A percentile compares a stretch with the other conserved stretches of the same genome.
Conservation (phyloP, 345 rosid species). For the Eucalyptus shirleyi region DNA sequence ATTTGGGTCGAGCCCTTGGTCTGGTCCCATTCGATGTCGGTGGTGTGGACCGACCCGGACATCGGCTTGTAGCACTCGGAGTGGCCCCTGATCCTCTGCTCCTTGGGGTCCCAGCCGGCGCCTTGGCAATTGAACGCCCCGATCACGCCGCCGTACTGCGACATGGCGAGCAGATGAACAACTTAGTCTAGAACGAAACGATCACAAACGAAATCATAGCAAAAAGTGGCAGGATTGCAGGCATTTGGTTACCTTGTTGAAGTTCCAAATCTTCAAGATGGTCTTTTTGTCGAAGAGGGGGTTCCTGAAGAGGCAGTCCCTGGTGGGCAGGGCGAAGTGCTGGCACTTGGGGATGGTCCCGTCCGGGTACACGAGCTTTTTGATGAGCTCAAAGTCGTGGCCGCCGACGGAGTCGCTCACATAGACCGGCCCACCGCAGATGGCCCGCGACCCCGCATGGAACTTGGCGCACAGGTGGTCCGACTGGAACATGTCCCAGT, state of each 20-base stretch:
- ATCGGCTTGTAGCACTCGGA: conserved; percentile 58
- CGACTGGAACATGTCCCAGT: conserved; percentile 98
- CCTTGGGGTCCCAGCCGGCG: conserved; percentile 73
- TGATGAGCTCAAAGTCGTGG: conserved; percentile 68
- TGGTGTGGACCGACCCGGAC: conserved; percentile 35
- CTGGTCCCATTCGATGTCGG: conserved; percentile 85
- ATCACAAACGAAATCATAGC: neutral
- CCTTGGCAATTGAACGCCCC: conserved; percentile 98
- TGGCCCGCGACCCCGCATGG: conserved; percentile 81
- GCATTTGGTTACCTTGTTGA: conserved; percentile 50
- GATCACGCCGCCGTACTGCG: conserved; percentile 72
- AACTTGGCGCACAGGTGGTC: conserved; percentile 79
- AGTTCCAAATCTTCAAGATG: conserved; percentile 77
- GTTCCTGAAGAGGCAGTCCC: conserved; percentile 80
- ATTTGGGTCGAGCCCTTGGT: conserved; percentile 12
- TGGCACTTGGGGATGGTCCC: conserved; percentile 79
- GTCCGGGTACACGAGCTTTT: conserved; percentile 57
- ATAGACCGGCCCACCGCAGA: conserved; percentile 83
- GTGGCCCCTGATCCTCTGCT: conserved; percentile 37
- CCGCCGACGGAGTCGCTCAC: conserved; percentile 65
- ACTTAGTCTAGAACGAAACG: neutral
- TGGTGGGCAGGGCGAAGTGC: conserved; percentile 68
- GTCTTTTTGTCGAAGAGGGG: conserved; percentile 68
- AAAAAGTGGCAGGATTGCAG: neutral
- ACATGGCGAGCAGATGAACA: neutral